These are phyloP conservation scores for Salix exigua DNA, from an alignment of 345 rosid genomes.

Conservation along the genomic window DNA sequence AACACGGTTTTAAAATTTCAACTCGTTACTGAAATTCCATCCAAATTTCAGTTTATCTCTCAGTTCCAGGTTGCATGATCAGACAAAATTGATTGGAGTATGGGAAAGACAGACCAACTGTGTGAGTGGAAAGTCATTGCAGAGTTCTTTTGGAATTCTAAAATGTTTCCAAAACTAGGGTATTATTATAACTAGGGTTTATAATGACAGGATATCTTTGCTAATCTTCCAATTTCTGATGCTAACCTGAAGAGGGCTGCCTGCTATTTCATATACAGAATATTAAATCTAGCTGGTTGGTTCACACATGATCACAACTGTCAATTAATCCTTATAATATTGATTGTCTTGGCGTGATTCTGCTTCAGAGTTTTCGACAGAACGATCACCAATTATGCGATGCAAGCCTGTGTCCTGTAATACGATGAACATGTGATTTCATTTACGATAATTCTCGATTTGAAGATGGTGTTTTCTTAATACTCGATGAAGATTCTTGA, in stretches of 20 bases:
- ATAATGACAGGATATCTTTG: background rate
- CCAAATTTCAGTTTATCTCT: background rate
- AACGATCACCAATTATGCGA: background rate
- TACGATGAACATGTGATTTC: background rate
- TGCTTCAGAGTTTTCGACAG: background rate
- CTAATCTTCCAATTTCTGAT: background rate
- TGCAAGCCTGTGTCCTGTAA: background rate
- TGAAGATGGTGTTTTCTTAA: background rate
- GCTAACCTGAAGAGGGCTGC: background rate
- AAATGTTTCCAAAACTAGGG: background rate
- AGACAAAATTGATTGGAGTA: background rate
- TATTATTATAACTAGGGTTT: too few relatives aligned
- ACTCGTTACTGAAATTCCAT: fast-evolving
- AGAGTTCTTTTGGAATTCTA: background rate
- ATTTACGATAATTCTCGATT: background rate
- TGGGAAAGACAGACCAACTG: background rate
- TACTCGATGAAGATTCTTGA: background rate
- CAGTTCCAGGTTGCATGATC: background rate
- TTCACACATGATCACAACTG: background rate
- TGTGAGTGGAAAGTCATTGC: background rate
- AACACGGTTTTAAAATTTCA: too few relatives aligned
- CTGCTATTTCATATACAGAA: background rate
- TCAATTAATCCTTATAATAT: background rate
- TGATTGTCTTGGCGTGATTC: background rate
- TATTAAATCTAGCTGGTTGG: background rate